phyloP scores from a whole-genome alignment of 2,329 filamentous ascomycete species.

The Neonectria ditissima region DNA sequence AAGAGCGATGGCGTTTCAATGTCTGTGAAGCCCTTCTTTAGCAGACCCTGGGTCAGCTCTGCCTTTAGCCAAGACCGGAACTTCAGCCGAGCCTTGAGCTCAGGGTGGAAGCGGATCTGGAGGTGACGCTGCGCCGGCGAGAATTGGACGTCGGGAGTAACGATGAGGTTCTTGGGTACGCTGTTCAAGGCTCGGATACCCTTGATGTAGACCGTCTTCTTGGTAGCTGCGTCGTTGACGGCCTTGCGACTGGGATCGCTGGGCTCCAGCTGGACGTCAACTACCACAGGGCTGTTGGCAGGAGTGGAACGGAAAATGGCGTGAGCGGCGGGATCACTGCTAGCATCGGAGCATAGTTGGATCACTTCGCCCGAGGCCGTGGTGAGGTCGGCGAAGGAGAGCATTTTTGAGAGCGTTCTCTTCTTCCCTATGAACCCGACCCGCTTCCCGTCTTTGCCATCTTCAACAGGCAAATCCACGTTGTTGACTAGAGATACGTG shows the following conservation, averaged over 20 bases:
- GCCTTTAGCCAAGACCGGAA: slow-evolving; percentile 74
- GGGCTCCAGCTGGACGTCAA: slow-evolving; percentile 54
- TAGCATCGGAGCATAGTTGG: slow-evolving; percentile 59
- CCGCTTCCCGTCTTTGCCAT: slow-evolving; percentile 31
- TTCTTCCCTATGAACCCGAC: slow-evolving; percentile 78
- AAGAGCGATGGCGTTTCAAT: slow-evolving; percentile 95
- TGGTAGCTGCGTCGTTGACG: slow-evolving; percentile 42
- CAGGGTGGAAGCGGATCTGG: slow-evolving; percentile 80
- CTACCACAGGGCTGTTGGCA: slow-evolving; percentile 64
- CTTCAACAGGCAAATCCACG: slow-evolving; percentile 36
- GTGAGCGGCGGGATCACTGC: slow-evolving; percentile 53
- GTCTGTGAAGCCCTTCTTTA: slow-evolving; percentile 73
- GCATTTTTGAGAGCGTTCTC: slow-evolving; percentile 73
- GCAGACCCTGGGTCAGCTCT: slow-evolving; percentile 65
- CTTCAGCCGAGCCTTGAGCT: slow-evolving; percentile 74
- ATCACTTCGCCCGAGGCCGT: slow-evolving; percentile 54
- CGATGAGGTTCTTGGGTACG: slow-evolving; percentile 73
- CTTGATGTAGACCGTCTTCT: slow-evolving; percentile 76
- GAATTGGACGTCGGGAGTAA: slow-evolving; percentile 80
- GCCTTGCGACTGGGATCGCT: slow-evolving; percentile 35
- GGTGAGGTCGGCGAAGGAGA: slow-evolving; percentile 75
- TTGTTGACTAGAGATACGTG: slow-evolving; percentile 43
- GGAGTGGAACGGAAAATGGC: slow-evolving; percentile 59
- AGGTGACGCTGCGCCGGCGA: slow-evolving; percentile 81
- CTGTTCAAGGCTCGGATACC: slow-evolving; percentile 51